Evolutionary conservation across 2,329 filamentous ascomycete species (phyloP).

Genomic region (Escovopsis sp.): DNA sequence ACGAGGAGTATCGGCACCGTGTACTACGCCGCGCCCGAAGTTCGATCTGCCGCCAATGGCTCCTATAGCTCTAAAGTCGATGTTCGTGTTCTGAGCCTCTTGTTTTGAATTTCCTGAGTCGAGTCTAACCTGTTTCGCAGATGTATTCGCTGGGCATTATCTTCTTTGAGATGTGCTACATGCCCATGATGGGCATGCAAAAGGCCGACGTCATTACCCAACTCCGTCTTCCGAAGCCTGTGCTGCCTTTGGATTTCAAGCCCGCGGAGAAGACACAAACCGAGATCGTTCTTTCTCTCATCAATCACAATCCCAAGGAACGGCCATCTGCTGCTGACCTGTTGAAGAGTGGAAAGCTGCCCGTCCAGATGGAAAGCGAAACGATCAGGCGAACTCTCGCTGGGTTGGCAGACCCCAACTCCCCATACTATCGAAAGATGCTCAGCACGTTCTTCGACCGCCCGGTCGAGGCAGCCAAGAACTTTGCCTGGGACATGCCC

Average conservation of each 20-base stretch:
- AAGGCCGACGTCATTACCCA: conserved; percentile 49
- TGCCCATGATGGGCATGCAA: conserved; percentile 51
- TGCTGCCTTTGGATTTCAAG: conserved; percentile 60
- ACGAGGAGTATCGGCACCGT: conserved; percentile 63
- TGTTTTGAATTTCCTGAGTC: not conserved
- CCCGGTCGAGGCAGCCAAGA: conserved; percentile 63
- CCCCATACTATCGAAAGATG: conserved; percentile 81
- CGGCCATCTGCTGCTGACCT: conserved; percentile 73
- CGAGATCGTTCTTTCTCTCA: conserved; percentile 62
- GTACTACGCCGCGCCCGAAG: conserved; percentile 85
- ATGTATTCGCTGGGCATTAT: conserved; percentile 98
- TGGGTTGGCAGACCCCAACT: conserved; percentile 65
- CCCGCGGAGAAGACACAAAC: conserved; percentile 57
- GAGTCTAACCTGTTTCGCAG: conserved; percentile 18
- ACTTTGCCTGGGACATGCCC: conserved; percentile 64
- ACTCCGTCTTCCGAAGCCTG: conserved; percentile 52
- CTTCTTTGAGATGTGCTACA: conserved; percentile 93
- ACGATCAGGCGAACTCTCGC: conserved; percentile 72
- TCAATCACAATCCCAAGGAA: conserved; percentile 70
- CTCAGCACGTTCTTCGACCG: conserved; percentile 71
- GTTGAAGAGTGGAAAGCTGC: conserved; percentile 71
- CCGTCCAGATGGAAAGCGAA: conserved; percentile 85
- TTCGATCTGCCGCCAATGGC: conserved; percentile 58
- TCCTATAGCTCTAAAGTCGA: conserved; percentile 91
- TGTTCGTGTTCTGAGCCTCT: conserved; percentile 29